Evolutionary conservation across 768 basidiomycete genomes (phyloP).

Genomic region (Leucocoprinus birnbaumii): DNA sequence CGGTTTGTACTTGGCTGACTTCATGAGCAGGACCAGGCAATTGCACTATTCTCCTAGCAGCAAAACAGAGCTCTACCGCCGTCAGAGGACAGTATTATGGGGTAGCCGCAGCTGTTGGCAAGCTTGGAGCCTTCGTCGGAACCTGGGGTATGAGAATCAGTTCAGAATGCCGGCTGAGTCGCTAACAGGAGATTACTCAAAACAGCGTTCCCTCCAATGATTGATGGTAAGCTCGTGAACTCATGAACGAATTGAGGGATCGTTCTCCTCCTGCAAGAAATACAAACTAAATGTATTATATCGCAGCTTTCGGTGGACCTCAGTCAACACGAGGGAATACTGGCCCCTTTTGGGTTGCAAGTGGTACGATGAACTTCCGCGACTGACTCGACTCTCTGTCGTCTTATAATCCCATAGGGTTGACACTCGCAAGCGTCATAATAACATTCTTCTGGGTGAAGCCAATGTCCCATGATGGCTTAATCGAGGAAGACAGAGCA

Average conservation of each 20-base stretch:
- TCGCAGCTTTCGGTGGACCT: constrained; percentile 62
- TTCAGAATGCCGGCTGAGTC: too few species aligned
- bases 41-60: constrained; percentile 78
- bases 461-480: constrained; percentile 72
- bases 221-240: constrained; percentile 40
- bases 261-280: too few species aligned
- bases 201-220: constrained; percentile 62
- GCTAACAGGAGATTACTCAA: neutral
- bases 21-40: constrained; percentile 67
- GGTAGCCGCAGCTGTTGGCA: constrained; percentile 79
- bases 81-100: constrained; percentile 86
- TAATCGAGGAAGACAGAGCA: constrained; percentile 67
- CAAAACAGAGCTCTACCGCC: constrained; percentile 82
- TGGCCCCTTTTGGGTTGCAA: constrained; percentile 83
- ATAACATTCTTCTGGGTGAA: constrained; percentile 70
- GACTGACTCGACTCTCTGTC: too few species aligned
- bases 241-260: neutral
- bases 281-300: too few species aligned
- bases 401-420: too few species aligned
- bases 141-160: constrained; percentile 60
- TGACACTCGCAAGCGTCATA: constrained; percentile 74
- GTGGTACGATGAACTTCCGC: constrained; percentile 47
- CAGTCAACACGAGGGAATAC: constrained; percentile 60
- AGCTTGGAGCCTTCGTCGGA: constrained; percentile 79
- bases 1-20: neutral